Evolutionary conservation across 345 rosid species (phyloP).

Genomic region (Punica granatum): DNA sequence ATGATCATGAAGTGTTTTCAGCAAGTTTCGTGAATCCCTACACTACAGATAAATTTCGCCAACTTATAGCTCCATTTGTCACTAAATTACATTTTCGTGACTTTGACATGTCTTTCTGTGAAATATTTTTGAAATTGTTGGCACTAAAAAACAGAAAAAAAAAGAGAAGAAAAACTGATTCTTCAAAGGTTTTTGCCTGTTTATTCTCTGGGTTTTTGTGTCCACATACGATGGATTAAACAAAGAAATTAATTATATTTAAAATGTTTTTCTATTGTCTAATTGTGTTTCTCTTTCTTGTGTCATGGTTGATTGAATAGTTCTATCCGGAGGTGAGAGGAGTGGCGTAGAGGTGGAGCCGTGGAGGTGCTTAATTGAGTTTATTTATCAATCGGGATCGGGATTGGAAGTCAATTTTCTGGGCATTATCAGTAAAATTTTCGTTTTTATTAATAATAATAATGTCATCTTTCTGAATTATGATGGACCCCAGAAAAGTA

Average conservation of each 20-base stretch:
- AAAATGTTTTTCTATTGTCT: neutral
- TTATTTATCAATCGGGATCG: neutral
- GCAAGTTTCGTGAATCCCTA: no score
- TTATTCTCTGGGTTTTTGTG: neutral
- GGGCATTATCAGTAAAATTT: neutral
- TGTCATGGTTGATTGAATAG: neutral
- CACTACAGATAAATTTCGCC: no score
- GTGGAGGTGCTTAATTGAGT: neutral
- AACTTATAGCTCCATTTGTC: no score
- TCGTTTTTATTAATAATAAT: neutral
- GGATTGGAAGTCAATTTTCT: no score
- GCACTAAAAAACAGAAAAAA: no score
- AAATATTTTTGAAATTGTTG: neutral
- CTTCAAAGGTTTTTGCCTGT: neutral
- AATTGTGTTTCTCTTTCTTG: neutral
- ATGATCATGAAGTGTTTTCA: no score
- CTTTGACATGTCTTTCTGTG: neutral
- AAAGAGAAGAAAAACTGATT: neutral
- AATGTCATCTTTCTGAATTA: neutral
- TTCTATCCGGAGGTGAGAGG: neutral
- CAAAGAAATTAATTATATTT: neutral
- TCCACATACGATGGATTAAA: neutral
- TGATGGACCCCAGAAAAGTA: neutral
- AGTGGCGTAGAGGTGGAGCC: neutral
- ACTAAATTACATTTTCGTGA: no score